Conservation (phyloP, 208 protist genomes). For the Trichomonas vaginalis region DNA sequence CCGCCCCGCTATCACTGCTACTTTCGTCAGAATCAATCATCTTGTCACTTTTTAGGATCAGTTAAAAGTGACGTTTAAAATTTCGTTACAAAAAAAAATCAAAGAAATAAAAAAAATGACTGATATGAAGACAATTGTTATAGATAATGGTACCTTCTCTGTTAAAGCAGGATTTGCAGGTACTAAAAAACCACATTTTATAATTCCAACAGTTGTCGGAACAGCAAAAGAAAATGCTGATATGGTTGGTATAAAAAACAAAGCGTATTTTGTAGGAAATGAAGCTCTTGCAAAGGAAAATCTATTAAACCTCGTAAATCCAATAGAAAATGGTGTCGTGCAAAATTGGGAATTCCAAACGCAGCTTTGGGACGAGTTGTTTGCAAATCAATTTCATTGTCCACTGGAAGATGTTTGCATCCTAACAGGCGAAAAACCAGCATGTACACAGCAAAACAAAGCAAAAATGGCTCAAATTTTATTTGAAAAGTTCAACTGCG, state of each 20-base stretch:
- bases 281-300: slow-evolving; percentile 74
- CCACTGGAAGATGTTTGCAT: slow-evolving; percentile 84
- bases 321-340: slow-evolving; percentile 65
- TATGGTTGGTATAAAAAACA: slow-evolving; percentile 67
- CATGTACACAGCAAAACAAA: slow-evolving; percentile 61
- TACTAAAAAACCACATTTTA: slow-evolving; percentile 80
- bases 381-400: slow-evolving; percentile 87
- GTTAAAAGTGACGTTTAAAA: not conserved
- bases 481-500: slow-evolving; percentile 60
- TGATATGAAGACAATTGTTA: not conserved
- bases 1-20: too few relatives aligned
- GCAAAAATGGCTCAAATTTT: slow-evolving; percentile 67
- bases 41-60: too few relatives aligned
- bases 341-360: slow-evolving; percentile 93
- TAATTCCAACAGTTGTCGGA: slow-evolving; percentile 84
- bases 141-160: not conserved
- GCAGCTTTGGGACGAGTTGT: slow-evolving; percentile 85
- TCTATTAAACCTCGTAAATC: slow-evolving; percentile 70
- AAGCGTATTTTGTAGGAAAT: slow-evolving; percentile 72
- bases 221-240: slow-evolving; percentile 49
- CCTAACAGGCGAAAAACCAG: slow-evolving; percentile 61
- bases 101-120: not conserved
- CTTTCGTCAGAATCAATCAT: too few relatives aligned
- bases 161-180: slow-evolving; percentile 79
- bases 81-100: not conserved